A percentile compares a stretch with the other conserved stretches of the same genome.
phyloP scores from a whole-genome alignment of 2,329 filamentous ascomycete species.

The Neofusicoccum laricinum region DNA sequence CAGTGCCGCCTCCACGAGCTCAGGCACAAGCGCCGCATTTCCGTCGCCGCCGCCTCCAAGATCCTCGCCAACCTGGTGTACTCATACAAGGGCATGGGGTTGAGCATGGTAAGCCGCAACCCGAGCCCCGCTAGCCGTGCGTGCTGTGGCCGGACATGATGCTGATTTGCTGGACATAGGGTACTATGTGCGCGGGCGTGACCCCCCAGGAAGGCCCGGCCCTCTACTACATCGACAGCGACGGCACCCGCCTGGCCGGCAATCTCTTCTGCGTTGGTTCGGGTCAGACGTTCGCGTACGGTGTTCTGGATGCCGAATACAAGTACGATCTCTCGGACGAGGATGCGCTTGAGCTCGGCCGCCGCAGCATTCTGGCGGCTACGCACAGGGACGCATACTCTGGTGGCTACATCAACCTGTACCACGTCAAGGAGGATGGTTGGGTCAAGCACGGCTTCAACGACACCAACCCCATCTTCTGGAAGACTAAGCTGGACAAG shows the following conservation, averaged over 20 bases:
- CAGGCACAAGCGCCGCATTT: constrained; percentile 97
- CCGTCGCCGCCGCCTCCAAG: constrained; percentile 94
- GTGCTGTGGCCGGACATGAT: no score
- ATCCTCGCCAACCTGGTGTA: constrained; percentile 98
- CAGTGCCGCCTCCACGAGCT: constrained; percentile 99
- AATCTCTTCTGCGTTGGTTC: constrained; percentile 98
- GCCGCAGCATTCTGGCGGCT: constrained; percentile 89
- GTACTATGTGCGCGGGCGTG: constrained; percentile 98
- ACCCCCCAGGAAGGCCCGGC: constrained; percentile 93
- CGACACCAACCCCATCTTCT: constrained; percentile 99
- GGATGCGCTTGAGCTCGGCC: constrained; percentile 86
- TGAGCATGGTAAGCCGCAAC: constrained; percentile 68
- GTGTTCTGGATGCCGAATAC: constrained; percentile 95
- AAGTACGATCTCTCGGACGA: constrained; percentile 81
- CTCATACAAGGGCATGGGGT: constrained; percentile 96
- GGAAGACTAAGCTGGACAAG: constrained; percentile 98
- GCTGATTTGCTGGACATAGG: constrained; percentile 37
- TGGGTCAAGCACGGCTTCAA: constrained; percentile 99
- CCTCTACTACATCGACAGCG: constrained; percentile 98
- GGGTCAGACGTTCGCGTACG: constrained; percentile 97
- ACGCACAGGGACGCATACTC: constrained; percentile 99
- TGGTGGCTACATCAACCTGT: constrained; percentile 96
- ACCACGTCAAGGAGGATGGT: constrained; percentile 97
- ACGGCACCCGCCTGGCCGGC: constrained; percentile 86
- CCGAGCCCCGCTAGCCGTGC: no score